phyloP scores from a whole-genome alignment of 2,329 filamentous ascomycete species.

The Verruconis gallopava region DNA sequence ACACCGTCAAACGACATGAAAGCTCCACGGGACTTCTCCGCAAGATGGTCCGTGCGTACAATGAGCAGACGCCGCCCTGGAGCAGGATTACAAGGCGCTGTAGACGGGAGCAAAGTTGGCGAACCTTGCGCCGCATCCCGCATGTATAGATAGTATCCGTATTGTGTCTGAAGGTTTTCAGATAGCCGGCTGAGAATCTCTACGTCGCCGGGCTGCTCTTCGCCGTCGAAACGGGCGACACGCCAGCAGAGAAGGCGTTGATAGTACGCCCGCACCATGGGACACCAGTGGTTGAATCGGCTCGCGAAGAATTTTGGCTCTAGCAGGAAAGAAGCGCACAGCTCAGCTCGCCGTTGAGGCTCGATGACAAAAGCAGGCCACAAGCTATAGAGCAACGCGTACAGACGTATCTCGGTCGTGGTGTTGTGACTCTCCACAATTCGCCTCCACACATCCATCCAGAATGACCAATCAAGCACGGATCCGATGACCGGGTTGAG shows the following conservation, averaged over 20 bases:
- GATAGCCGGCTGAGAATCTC: conserved; percentile 57
- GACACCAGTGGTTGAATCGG: conserved; percentile 88
- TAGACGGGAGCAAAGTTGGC: conserved; percentile 50
- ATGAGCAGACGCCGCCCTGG: conserved; percentile 80
- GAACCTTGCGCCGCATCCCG: conserved; percentile 51
- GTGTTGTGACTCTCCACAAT: conserved; percentile 78
- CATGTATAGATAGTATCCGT: conserved; percentile 68
- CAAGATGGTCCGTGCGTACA: conserved; percentile 62
- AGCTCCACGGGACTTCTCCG: conserved; percentile 31
- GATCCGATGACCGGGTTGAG: conserved; percentile 27
- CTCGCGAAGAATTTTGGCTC: conserved; percentile 62
- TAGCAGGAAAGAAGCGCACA: conserved; percentile 67
- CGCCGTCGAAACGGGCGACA: conserved; percentile 62
- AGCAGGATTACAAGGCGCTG: conserved; percentile 70
- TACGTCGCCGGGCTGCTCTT: conserved; percentile 48
- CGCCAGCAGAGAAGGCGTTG: conserved; percentile 87
- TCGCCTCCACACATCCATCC: conserved; percentile 65
- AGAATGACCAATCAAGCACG: conserved; percentile 69
- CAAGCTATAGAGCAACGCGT: conserved; percentile 66
- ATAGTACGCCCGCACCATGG: conserved; percentile 87
- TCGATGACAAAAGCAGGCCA: conserved; percentile 63
- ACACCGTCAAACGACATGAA: conserved; percentile 55
- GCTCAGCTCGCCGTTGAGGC: conserved; percentile 50
- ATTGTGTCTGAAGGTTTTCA: conserved; percentile 55
- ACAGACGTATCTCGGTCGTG: conserved; percentile 75